Percentiles rank a stretch among this genome's conserved stretches.
Conservation (phyloP, 2,329 filamentous ascomycete species). For the Onygenales sp. region DNA sequence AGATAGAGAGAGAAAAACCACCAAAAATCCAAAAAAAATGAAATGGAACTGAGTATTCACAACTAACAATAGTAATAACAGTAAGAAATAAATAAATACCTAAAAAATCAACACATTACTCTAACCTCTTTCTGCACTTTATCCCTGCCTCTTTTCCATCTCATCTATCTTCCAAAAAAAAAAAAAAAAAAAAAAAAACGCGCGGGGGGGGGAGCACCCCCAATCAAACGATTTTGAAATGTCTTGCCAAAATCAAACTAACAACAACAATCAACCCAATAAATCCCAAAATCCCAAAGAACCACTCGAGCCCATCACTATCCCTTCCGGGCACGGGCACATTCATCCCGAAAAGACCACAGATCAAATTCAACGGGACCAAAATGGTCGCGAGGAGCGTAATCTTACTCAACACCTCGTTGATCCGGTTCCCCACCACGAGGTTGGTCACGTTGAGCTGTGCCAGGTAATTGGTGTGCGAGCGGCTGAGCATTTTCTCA, state of each 20-base stretch:
- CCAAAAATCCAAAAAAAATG: background rate
- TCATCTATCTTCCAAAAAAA: background rate
- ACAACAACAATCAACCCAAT: slow-evolving; percentile 33
- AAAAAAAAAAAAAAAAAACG: too few species aligned
- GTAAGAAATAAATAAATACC: background rate
- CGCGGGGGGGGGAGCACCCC: too few species aligned
- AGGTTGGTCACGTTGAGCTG: slow-evolving; percentile 90
- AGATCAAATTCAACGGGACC: slow-evolving; percentile 91
- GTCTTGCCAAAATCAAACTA: slow-evolving; percentile 30
- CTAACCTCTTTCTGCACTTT: too few species aligned
- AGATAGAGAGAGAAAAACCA: background rate
- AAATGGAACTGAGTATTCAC: background rate
- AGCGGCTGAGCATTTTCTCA: slow-evolving; percentile 91
- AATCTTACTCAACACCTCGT: slow-evolving; percentile 86
- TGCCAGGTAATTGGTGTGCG: slow-evolving; percentile 92
- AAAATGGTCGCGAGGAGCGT: slow-evolving; percentile 89
- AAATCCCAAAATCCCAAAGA: slow-evolving; percentile 40
- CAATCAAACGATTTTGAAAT: too few species aligned
- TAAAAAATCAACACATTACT: background rate
- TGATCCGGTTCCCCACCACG: slow-evolving; percentile 76
- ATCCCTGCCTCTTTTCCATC: too few species aligned
- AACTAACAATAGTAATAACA: background rate
- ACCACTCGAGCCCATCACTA: slow-evolving; percentile 31
- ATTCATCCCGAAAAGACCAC: slow-evolving; percentile 48
- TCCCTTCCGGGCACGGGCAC: slow-evolving; percentile 36